Evolutionary conservation across 106 monocot genomes (phyloP), one percentile per base, ranked within the genome.

Genomic region (Triglochin maritima): DNA sequence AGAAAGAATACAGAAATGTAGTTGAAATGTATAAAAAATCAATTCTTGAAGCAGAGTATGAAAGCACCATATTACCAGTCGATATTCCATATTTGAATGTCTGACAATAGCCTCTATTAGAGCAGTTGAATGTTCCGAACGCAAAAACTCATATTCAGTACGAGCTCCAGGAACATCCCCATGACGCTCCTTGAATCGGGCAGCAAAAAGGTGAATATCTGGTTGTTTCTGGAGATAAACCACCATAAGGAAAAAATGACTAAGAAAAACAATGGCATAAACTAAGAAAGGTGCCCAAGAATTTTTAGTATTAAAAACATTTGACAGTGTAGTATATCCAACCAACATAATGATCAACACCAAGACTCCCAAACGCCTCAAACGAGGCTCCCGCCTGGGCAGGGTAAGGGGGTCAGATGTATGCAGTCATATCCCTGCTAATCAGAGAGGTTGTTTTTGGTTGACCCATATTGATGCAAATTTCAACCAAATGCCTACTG

Each of bases 171-270:
- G 7, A 58, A 88, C 47, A 78, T 96, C 95, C 63, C 81, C 90
- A 80, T 52, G 83, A 16, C 76, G 73, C 74, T 96, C 95, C 72
- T 86, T 96, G 76, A 96, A 96, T 78, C 80, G 81, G 12, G 95
- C 95, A 68, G 85, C 87, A 69, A 96, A 96, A 64, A 96, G 76
- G 61, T 91, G 95, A 75, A 91, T 90, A 50, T 96, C 95, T 61
- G 90, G 81, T 56, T 84, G 90, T 79, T 88, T 96, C 95, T 96
- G 85, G 71, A 46, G 65, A 78, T 50, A 59, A 58, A 42, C n/a
- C 6, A 59, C 6, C 59, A 63, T 44, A 52, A 8, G 52, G 52
- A 29, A 29, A 29, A 29, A 7, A 8, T 2, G 11, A 11, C 2
- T 8, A 11, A 52, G 52, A 52, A 52, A 11, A 52, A 52, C 52